A percentile compares a stretch with the other conserved stretches of the same genome.
Conservation (phyloP, 2,329 filamentous ascomycete genomes). For the Penicillium griseofulvum region DNA sequence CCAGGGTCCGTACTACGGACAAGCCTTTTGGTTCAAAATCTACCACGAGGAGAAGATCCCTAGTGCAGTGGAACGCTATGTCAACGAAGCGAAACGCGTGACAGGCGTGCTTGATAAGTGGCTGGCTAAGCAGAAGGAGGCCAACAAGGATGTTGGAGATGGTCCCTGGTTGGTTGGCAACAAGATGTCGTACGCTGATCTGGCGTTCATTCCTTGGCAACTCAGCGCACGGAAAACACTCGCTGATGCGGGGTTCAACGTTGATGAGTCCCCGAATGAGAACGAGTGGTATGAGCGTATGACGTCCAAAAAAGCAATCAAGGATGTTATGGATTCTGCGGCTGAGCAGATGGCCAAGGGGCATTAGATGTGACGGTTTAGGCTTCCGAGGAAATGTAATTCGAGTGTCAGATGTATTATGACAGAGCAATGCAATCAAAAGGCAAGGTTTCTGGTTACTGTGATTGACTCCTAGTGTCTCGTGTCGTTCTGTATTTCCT, state of each 20-base stretch:
- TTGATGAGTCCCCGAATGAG: conserved; percentile 6
- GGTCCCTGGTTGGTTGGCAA: conserved; percentile 42
- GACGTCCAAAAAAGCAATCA: conserved; percentile 5
- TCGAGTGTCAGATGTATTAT: not conserved
- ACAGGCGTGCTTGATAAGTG: conserved; percentile 44
- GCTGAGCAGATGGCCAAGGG: not conserved
- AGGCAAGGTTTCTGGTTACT: not conserved
- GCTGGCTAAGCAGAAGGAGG: conserved; percentile 28
- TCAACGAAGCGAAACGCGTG: conserved; percentile 44
- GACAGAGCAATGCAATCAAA: not conserved
- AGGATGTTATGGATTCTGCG: not conserved
- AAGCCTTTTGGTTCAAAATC: conserved; percentile 44
- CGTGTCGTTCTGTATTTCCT: not conserved
- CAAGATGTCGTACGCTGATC: conserved; percentile 43
- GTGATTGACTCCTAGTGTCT: not conserved
- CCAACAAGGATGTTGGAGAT: not conserved
- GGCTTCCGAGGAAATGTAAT: not conserved
- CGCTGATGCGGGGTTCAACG: conserved; percentile 5
- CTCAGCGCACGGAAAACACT: not conserved
- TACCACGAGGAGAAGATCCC: conserved; percentile 43
- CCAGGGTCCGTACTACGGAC: conserved; percentile 52
- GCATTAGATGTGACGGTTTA: not conserved
- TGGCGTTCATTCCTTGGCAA: conserved; percentile 41
- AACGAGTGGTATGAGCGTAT: conserved; percentile 20
- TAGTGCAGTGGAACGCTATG: conserved; percentile 44